These are phyloP conservation scores for Cordyceps fumosorosea DNA, from an alignment of 2,329 filamentous ascomycete genomes.

Conservation along the genomic window DNA sequence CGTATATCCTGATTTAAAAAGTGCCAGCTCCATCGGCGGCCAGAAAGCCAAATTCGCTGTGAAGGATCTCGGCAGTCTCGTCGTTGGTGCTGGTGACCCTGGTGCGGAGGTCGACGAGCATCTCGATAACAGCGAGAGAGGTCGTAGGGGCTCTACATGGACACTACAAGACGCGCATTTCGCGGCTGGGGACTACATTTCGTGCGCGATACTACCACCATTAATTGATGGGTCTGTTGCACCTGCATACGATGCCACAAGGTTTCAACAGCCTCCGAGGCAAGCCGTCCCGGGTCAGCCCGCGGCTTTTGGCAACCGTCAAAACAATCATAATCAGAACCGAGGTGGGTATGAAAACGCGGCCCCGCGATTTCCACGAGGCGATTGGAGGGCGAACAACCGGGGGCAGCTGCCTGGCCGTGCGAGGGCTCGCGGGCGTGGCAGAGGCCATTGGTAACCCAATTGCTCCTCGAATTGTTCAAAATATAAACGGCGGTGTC, in stretches of 20 bases:
- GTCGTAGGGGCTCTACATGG: constrained; percentile 62
- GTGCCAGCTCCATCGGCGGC: constrained; percentile 21
- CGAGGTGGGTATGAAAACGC: neutral
- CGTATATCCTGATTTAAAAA: constrained; percentile 68
- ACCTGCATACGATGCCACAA: constrained; percentile 36
- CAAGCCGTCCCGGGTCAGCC: neutral
- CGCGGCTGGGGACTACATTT: constrained; percentile 83
- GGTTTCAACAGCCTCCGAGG: neutral
- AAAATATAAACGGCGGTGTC: too few relatives aligned
- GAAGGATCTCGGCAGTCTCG: constrained; percentile 76
- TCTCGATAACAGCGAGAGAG: constrained; percentile 27
- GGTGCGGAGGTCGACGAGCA: constrained; percentile 35
- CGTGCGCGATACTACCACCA: constrained; percentile 73
- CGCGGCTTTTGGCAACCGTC: neutral
- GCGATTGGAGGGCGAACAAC: constrained; percentile 3
- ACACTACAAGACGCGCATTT: constrained; percentile 73
- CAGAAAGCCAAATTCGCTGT: constrained; percentile 55
- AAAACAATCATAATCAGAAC: neutral
- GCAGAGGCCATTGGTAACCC: constrained; percentile 1
- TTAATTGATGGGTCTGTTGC: constrained; percentile 67
- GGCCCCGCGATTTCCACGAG: neutral
- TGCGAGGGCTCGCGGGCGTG: constrained; percentile 2
- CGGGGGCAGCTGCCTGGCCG: neutral
- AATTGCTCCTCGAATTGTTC: neutral
- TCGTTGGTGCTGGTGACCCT: constrained; percentile 58